Evolutionary conservation across 2,329 filamentous ascomycete genomes (phyloP).

Genomic region (Camillea tinctor): DNA sequence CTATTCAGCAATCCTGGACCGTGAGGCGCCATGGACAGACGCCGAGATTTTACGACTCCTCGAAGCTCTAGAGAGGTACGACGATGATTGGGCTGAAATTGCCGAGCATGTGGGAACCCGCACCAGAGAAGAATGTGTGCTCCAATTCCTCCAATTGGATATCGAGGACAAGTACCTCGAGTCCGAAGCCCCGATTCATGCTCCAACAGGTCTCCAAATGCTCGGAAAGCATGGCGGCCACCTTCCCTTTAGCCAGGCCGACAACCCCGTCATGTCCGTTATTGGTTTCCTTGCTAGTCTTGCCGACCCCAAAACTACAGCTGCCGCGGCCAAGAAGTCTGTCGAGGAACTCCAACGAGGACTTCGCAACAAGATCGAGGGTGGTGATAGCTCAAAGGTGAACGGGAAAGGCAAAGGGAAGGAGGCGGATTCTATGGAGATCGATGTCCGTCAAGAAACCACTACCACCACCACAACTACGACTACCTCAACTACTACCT

Average conservation of each 20-base stretch:
- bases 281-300: slow-evolving; percentile 91
- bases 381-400: slow-evolving; percentile 44
- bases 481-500: slow-evolving; percentile 45
- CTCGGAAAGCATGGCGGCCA: slow-evolving; percentile 74
- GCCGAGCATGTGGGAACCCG: slow-evolving; percentile 89
- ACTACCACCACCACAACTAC: slow-evolving; percentile 40
- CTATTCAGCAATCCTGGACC: slow-evolving; percentile 75
- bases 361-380: slow-evolving; percentile 75
- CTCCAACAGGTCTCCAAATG: slow-evolving; percentile 59
- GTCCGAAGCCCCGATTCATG: slow-evolving; percentile 59
- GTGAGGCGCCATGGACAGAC: slow-evolving; percentile 88
- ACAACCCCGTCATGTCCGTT: slow-evolving; percentile 96
- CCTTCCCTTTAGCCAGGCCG: slow-evolving; percentile 85
- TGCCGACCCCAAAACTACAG: slow-evolving; percentile 84
- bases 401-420: slow-evolving; percentile 61
- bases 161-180: slow-evolving; percentile 98
- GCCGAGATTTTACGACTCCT: slow-evolving; percentile 85
- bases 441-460: slow-evolving; percentile 55
- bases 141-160: slow-evolving; percentile 93
- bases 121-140: slow-evolving; percentile 91
- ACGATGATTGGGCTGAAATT: slow-evolving; percentile 94
- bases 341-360: slow-evolving; percentile 82
- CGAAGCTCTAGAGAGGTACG: slow-evolving; percentile 87
- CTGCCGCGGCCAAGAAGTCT: slow-evolving; percentile 84
- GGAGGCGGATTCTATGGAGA: slow-evolving; percentile 60